Conservation (phyloP, 1,139 yeast species). For the Magnusiomyces fungicola region DNA sequence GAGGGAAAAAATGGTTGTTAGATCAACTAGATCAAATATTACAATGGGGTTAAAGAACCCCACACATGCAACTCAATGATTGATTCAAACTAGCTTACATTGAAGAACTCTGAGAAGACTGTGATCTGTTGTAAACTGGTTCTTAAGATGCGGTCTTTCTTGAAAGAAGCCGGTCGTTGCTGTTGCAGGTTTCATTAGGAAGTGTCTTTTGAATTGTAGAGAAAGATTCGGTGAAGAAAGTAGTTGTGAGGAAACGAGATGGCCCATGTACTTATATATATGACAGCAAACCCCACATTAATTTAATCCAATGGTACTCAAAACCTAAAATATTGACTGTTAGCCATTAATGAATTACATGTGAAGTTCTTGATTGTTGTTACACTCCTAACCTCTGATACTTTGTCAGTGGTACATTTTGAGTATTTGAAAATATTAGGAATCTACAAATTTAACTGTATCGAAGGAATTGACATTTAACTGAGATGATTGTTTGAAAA, state of each 20-base stretch:
- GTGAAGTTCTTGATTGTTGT: background rate
- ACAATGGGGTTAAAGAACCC: background rate
- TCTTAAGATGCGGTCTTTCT: conserved; percentile 21
- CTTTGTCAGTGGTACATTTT: background rate
- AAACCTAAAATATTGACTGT: background rate
- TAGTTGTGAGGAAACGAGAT: background rate
- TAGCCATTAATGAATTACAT: background rate
- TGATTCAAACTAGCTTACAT: conserved; percentile 7
- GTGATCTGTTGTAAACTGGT: conserved; percentile 23
- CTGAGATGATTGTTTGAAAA: no score
- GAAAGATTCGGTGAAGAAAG: background rate
- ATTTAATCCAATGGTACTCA: background rate
- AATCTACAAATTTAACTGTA: background rate
- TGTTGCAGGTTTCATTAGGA: conserved; percentile 20
- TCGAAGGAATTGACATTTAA: no score
- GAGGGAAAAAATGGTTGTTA: background rate
- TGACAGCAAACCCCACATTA: no score
- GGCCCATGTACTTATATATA: no score
- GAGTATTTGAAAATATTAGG: background rate
- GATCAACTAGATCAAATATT: no score
- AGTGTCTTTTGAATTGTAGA: background rate
- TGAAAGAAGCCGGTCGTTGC: conserved; percentile 28
- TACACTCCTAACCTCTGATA: background rate
- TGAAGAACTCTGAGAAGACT: conserved; percentile 22
- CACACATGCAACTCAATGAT: background rate